These are phyloP conservation scores for Boletellus ananiceps DNA, from an alignment of 768 basidiomycete species.

Conservation along the genomic window DNA sequence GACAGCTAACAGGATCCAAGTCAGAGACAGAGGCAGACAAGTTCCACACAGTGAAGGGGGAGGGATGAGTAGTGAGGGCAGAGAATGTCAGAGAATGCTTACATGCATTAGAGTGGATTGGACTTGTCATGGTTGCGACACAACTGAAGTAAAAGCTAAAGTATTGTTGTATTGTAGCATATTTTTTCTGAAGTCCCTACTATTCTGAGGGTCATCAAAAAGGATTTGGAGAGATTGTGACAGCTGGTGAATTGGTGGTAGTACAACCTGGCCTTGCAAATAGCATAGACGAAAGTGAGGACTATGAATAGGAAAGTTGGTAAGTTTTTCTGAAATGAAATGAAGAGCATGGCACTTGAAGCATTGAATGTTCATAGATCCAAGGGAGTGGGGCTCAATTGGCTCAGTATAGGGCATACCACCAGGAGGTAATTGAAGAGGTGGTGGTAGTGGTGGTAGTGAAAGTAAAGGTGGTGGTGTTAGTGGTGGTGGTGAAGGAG, in stretches of 20 bases:
- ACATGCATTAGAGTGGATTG: no score
- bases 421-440: constrained; percentile 2
- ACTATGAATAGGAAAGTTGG: not conserved
- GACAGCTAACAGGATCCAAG: no score
- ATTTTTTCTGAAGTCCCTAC: constrained; percentile 24
- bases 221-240: constrained; percentile 13
- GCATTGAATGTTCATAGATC: constrained; percentile 6
- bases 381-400: not conserved
- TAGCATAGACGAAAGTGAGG: constrained; percentile 28
- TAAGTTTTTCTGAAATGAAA: constrained; percentile 12
- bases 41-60: no score
- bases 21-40: no score
- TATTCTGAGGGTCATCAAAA: constrained; percentile 12
- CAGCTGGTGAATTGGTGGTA: constrained; percentile 17
- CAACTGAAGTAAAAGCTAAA: constrained; percentile 6
- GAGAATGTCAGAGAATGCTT: no score
- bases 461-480: no score
- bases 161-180: constrained; percentile 41
- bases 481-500: no score
- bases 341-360: constrained; percentile 17
- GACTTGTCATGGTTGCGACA: no score
- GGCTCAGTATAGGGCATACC: constrained; percentile 14
- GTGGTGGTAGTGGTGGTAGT: not conserved
- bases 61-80: no score
- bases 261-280: constrained; percentile 21